Conservation (phyloP, 78 protist species). For the Kipferlia bialata region DNA sequence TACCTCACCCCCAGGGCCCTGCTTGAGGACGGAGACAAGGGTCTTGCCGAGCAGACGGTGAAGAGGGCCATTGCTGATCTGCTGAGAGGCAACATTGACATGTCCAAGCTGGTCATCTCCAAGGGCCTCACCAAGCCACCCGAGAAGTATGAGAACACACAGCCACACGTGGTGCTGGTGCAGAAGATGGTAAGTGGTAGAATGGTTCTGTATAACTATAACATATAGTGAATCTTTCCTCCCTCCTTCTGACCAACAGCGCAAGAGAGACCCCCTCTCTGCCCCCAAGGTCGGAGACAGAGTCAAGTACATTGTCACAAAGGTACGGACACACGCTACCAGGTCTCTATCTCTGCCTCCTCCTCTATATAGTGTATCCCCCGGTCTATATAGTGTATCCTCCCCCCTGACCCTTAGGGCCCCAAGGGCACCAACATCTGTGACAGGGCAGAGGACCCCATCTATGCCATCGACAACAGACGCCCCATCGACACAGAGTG, state of each 20-base stretch:
- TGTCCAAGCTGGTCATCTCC: slow-evolving; percentile 78
- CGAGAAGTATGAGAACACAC: slow-evolving; percentile 15
- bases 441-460: slow-evolving; percentile 96
- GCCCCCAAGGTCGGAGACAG: slow-evolving; percentile 98
- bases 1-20: too few relatives aligned
- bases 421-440: too few relatives aligned
- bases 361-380: too few relatives aligned
- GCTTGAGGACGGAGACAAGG: slow-evolving; percentile 60
- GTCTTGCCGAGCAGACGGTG: slow-evolving; percentile 46
- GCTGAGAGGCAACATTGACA: slow-evolving; percentile 75
- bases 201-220: too few relatives aligned
- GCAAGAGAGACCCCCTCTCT: slow-evolving; percentile 16
- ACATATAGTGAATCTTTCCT: too few relatives aligned
- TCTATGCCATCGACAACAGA: slow-evolving; percentile 83
- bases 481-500: slow-evolving; percentile 91
- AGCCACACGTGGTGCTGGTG: slow-evolving; percentile 93
- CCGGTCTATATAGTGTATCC: too few relatives aligned
- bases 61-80: slow-evolving; percentile 69
- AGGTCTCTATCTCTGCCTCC: too few relatives aligned
- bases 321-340: slow-evolving; percentile 51
- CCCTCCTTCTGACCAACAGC: slow-evolving; percentile 19
- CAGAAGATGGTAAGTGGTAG: too few relatives aligned
- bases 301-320: slow-evolving; percentile 91
- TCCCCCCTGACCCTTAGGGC: too few relatives aligned
- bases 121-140: slow-evolving; percentile 23